phyloP scores from a whole-genome alignment of 2,329 filamentous ascomycete genomes.

The Tolypocladium endophyticum region DNA sequence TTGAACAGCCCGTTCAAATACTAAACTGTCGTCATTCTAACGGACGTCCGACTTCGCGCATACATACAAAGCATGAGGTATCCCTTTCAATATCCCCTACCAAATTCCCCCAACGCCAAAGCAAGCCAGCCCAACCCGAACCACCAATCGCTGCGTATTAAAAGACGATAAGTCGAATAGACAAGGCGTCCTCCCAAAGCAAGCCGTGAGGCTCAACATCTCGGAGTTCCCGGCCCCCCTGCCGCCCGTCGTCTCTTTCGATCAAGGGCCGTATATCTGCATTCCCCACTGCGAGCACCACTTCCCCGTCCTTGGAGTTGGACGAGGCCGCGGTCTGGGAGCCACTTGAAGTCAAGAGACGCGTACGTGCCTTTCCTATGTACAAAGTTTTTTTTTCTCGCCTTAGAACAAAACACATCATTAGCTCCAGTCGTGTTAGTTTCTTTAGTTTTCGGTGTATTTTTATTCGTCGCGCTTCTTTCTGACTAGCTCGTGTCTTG shows the following conservation, averaged over 20 bases:
- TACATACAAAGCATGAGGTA: background rate
- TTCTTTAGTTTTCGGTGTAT: background rate
- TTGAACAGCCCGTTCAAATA: background rate
- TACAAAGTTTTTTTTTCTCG: background rate
- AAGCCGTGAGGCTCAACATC: background rate
- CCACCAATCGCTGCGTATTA: background rate
- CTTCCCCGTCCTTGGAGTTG: background rate
- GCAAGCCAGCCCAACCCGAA: background rate
- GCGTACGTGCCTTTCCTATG: background rate
- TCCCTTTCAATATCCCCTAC: background rate
- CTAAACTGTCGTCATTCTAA: background rate
- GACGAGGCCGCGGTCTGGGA: background rate
- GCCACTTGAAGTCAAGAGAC: background rate
- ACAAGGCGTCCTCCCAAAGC: background rate
- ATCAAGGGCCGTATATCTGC: background rate
- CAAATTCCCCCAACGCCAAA: background rate
- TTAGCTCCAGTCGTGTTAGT: background rate
- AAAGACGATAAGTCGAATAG: background rate
- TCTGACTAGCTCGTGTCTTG: slow-evolving; percentile 2
- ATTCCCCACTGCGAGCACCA: background rate
- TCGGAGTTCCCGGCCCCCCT: background rate
- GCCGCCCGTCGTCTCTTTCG: background rate
- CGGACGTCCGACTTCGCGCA: background rate
- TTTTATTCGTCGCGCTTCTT: background rate
- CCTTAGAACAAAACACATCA: too few relatives aligned